These are phyloP conservation scores for Dryadomyces sulphureus DNA, from an alignment of 2,329 filamentous ascomycete species.

Conservation along the genomic window DNA sequence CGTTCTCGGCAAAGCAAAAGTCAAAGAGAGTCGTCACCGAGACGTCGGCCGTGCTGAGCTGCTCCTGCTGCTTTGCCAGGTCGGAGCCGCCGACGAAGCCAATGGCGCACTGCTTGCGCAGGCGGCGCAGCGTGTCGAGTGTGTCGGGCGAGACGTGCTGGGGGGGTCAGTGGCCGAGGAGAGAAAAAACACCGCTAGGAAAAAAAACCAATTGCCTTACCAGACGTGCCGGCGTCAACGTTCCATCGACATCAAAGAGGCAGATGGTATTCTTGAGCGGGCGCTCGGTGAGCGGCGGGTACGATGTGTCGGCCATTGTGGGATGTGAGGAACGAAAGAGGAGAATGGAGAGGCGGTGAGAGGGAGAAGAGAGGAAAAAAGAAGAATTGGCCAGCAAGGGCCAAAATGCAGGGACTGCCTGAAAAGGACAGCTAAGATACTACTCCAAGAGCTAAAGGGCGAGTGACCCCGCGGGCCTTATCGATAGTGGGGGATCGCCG, in stretches of 20 bases:
- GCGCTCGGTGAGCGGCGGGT: conserved; percentile 67
- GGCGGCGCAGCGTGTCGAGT: conserved; percentile 60
- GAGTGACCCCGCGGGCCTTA: neutral
- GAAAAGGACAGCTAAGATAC: neutral
- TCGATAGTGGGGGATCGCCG: no score
- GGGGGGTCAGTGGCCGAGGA: neutral
- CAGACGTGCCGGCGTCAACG: conserved; percentile 67
- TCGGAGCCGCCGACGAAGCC: conserved; percentile 90
- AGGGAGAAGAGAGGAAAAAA: neutral
- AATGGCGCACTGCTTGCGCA: conserved; percentile 79
- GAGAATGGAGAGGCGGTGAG: neutral
- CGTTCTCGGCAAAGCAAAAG: conserved; percentile 96
- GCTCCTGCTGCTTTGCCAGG: conserved; percentile 88
- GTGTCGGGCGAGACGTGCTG: conserved; percentile 66
- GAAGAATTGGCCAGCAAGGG: neutral
- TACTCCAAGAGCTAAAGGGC: no score
- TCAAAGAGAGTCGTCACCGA: conserved; percentile 83
- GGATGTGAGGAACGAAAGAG: neutral
- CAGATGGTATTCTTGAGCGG: conserved; percentile 85
- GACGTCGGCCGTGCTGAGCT: conserved; percentile 55
- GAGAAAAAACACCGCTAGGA: neutral
- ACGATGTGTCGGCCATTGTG: conserved; percentile 25
- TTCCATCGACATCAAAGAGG: conserved; percentile 94
- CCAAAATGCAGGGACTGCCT: neutral
- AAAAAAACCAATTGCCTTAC: conserved; percentile 34